Base-by-base conservation (phyloP, 345 rosid species). In the Erysimum cheiranthoides region DNA sequence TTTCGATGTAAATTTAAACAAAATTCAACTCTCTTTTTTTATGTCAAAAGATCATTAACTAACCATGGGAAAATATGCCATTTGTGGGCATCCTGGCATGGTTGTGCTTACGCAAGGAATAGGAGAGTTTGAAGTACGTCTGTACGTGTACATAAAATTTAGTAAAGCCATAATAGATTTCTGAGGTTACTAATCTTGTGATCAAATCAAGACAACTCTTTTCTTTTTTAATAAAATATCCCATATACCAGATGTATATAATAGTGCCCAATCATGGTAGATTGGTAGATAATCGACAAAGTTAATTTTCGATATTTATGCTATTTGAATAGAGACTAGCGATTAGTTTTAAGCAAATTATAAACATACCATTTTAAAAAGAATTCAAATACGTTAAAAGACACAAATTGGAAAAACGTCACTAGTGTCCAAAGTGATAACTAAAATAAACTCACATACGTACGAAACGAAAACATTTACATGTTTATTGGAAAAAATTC, bases 131-230 rank as follows among this genome's bases (percentile, higher is more conserved):
- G 45, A 35, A 59, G n/a, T 59, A 68, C 28, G 64, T 30, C 25
- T 18, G n/a, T 59, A 68, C 28, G 64, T 30, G 34, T 18, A 18
- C 52, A 46, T 58, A 34, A 32, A 59, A 46, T 34, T 36, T 71
- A 46, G 28, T 21, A 35, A 10, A 47, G 17, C 59, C 49, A 60
- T 47, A 60, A 25, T 36, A 47, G 59, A 47, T 47, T 49, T 61
- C 40, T 30, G 12, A 28, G 31, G 51, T 50, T 50, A 36, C 40
- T 61, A 38, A 61, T 16, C 10, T 61, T 61, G 40, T 36, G 13
- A 71, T 47, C 50, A 61, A 71, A 47, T 36, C 31, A 36, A 14
- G 27, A 59, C 49, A 8, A 25, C 38, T 58, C 7, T 70, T 66
- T 43, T 57, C 5, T 32, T 8, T 28, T 54, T 57, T 58, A 13